phyloP scores from a whole-genome alignment of 2,329 filamentous ascomycete genomes.

The Onygenales sp. region DNA sequence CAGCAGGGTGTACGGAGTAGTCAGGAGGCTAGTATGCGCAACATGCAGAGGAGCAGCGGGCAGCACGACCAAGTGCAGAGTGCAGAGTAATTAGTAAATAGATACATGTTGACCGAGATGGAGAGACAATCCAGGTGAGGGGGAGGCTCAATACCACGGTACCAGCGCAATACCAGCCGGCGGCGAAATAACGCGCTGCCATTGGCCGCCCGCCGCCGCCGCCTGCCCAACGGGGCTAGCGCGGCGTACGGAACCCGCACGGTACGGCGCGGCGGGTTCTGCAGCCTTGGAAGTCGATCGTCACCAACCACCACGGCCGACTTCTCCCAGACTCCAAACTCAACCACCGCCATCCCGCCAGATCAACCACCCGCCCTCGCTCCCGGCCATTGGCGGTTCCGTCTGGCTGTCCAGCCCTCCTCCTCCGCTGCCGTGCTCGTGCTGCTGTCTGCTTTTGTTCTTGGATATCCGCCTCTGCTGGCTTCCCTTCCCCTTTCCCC shows the following conservation, averaged over 20 bases:
- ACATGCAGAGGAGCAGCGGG: no score
- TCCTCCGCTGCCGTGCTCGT: background rate
- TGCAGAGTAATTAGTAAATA: no score
- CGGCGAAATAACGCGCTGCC: background rate
- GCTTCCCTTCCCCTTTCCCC: background rate
- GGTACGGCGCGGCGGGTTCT: background rate
- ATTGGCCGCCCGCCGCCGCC: background rate
- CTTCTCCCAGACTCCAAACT: background rate
- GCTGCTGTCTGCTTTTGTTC: background rate
- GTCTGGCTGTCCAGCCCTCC: background rate
- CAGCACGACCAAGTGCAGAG: no score
- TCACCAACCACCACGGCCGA: background rate
- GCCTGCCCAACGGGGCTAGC: background rate
- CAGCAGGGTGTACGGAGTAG: no score
- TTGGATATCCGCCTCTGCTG: background rate
- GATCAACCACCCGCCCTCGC: background rate
- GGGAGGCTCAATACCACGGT: background rate
- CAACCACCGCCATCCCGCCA: background rate
- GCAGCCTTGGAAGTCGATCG: background rate
- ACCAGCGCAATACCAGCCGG: background rate
- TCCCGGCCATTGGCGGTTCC: background rate
- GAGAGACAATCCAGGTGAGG: background rate
- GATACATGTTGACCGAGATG: no score
- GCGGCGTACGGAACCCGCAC: background rate
- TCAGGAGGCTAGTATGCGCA: no score